These are phyloP conservation scores for Grifola frondosa DNA, from an alignment of 1,284 basidiomycete species.

Conservation along the genomic window DNA sequence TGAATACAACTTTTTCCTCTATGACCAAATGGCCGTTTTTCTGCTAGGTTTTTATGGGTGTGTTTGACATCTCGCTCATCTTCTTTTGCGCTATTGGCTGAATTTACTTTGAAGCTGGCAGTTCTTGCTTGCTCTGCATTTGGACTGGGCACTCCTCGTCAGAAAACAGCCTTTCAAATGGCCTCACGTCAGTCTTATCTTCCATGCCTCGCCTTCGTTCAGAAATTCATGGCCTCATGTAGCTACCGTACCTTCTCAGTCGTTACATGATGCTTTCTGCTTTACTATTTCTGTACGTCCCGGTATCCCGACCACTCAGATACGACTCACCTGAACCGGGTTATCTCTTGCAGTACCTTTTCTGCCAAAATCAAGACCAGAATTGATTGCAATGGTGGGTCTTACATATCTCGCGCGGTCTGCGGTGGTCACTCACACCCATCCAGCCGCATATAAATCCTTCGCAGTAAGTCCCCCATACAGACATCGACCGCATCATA, in stretches of 20 bases:
- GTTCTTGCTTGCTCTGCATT: conserved; percentile 3
- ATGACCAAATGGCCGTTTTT: conserved; percentile 12
- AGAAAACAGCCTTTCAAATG: conserved; percentile 8
- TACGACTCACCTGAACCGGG: too few relatives aligned
- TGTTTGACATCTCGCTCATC: not conserved
- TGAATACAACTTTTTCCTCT: conserved; percentile 10
- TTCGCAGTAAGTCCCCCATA: conserved; percentile 6
- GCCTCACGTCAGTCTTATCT: conserved; percentile 6
- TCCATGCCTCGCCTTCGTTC: too few relatives aligned
- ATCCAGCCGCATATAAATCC: conserved; percentile 5
- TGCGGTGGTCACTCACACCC: not conserved
- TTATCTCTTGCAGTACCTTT: too few relatives aligned
- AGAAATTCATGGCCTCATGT: not conserved
- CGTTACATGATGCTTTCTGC: conserved; percentile 11
- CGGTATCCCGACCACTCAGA: too few relatives aligned
- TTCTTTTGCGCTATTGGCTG: not conserved
- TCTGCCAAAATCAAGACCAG: not conserved
- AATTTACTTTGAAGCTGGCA: conserved; percentile 4
- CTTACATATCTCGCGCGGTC: not conserved
- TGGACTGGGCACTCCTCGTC: conserved; percentile 15
- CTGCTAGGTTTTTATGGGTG: conserved; percentile 16
- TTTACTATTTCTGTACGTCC: conserved; percentile 14
- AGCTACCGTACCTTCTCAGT: conserved; percentile 13
- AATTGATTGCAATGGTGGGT: conserved; percentile 12
- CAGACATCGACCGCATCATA: not conserved